These are phyloP conservation scores for Mucor saturninus DNA, from an alignment of 371 early-diverging fungal genomes.

Conservation along the genomic window DNA sequence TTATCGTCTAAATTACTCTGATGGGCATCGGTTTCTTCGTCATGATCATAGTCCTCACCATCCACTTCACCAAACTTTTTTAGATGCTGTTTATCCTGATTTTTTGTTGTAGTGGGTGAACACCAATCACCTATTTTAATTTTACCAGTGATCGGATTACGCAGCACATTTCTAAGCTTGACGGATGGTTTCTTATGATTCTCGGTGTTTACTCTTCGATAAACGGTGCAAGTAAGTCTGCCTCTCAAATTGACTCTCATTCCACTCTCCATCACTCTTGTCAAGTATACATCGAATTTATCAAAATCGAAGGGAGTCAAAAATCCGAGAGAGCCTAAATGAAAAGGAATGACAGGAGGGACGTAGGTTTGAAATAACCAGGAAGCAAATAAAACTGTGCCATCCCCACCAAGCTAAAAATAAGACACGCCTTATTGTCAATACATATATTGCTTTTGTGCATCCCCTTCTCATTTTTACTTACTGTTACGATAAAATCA, in stretches of 20 bases:
- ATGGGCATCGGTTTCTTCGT: neutral
- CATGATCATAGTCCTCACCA: slow-evolving; percentile 36
- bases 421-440: no score
- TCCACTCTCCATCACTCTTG: slow-evolving; percentile 69
- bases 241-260: slow-evolving; percentile 88
- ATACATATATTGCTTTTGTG: neutral
- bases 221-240: slow-evolving; percentile 87
- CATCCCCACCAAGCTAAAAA: slow-evolving; percentile 83
- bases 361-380: slow-evolving; percentile 92
- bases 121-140: slow-evolving; percentile 53
- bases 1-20: neutral
- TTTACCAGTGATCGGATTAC: slow-evolving; percentile 53
- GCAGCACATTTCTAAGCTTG: slow-evolving; percentile 44
- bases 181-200: slow-evolving; percentile 32
- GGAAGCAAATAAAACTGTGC: slow-evolving; percentile 86
- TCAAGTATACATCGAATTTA: slow-evolving; percentile 62
- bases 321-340: slow-evolving; percentile 90
- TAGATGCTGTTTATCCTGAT: slow-evolving; percentile 12
- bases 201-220: slow-evolving; percentile 55
- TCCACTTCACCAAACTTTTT: slow-evolving; percentile 59
- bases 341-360: slow-evolving; percentile 92
- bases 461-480: neutral
- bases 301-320: slow-evolving; percentile 87
- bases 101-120: slow-evolving; percentile 15
- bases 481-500: slow-evolving; percentile 81